These are phyloP conservation scores for Berberis vulgaris DNA, from an alignment of 164 flowering plant genomes.

Conservation along the genomic window DNA sequence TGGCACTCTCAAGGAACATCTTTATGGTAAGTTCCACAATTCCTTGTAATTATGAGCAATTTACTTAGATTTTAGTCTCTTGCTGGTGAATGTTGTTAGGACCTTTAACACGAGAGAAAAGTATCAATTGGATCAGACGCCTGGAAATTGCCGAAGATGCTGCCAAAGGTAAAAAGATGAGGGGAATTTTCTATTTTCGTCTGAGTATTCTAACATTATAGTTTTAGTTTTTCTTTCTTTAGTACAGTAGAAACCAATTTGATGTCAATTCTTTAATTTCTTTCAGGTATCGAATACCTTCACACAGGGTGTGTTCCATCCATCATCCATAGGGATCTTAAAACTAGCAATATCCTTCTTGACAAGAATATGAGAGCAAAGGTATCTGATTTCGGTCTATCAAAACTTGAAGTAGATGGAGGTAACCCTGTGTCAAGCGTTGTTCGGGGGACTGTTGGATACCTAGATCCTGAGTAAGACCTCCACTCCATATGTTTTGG, in stretches of 20 bases:
- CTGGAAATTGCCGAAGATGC: constrained; percentile 99
- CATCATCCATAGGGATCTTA: constrained; percentile 87
- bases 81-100: constrained; percentile 24
- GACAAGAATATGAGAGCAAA: constrained; percentile 95
- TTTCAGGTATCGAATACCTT: constrained; percentile 89
- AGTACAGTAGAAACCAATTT: not conserved
- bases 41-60: constrained; percentile 3
- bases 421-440: constrained; percentile 87
- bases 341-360: constrained; percentile 94
- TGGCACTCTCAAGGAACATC: constrained; percentile 97
- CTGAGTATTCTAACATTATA: no score
- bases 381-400: constrained; percentile 98
- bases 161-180: constrained; percentile 59
- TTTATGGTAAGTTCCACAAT: constrained; percentile 48
- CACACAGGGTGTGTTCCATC: constrained; percentile 96
- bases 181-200: not conserved
- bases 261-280: constrained; percentile 2
- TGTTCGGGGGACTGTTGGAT: constrained; percentile 98
- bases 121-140: constrained; percentile 83
- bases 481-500: not conserved
- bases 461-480: constrained; percentile 96
- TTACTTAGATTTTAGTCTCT: not conserved
- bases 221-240: not conserved
- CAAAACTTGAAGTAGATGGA: constrained; percentile 94
- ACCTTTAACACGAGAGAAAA: constrained; percentile 41